Percentiles rank a stretch among this genome's conserved stretches.
These are phyloP conservation scores for Ophiostoma pallidulum DNA, from an alignment of 2,329 filamentous ascomycete species.

Conservation along the genomic window DNA sequence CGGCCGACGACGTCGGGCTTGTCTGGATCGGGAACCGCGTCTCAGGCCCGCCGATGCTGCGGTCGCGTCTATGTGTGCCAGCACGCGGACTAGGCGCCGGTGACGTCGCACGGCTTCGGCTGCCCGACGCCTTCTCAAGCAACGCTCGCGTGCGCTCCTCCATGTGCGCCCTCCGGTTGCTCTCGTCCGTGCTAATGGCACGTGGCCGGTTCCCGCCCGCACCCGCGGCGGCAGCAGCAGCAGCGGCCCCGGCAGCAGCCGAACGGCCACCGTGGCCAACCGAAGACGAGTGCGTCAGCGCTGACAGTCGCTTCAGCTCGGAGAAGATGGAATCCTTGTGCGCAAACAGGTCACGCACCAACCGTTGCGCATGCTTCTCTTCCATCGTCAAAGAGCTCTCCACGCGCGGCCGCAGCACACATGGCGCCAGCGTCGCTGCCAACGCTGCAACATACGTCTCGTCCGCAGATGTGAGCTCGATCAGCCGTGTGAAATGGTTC, in stretches of 20 bases:
- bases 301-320: conserved; percentile 84
- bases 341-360: conserved; percentile 83
- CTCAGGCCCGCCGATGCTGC: conserved; percentile 61
- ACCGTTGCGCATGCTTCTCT: conserved; percentile 82
- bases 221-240: conserved; percentile 19
- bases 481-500: conserved; percentile 94
- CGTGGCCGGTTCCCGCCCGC: conserved; percentile 50
- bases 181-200: conserved; percentile 90
- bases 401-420: conserved; percentile 74
- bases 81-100: conserved; percentile 50
- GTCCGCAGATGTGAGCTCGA: conserved; percentile 92
- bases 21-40: conserved; percentile 80
- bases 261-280: conserved; percentile 22
- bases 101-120: conserved; percentile 64
- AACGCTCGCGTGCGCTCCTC: conserved; percentile 83
- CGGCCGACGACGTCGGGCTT: conserved; percentile 47
- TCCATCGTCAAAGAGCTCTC: conserved; percentile 92
- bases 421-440: conserved; percentile 67
- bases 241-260: neutral
- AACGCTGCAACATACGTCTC: conserved; percentile 72
- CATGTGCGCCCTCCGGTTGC: conserved; percentile 85
- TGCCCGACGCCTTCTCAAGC: conserved; percentile 53
- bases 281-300: conserved; percentile 55
- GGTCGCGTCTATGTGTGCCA: conserved; percentile 61
- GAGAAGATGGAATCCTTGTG: conserved; percentile 95